phyloP scores from a whole-genome alignment of 1,139 yeast genomes.

The Meyerozyma sp. region DNA sequence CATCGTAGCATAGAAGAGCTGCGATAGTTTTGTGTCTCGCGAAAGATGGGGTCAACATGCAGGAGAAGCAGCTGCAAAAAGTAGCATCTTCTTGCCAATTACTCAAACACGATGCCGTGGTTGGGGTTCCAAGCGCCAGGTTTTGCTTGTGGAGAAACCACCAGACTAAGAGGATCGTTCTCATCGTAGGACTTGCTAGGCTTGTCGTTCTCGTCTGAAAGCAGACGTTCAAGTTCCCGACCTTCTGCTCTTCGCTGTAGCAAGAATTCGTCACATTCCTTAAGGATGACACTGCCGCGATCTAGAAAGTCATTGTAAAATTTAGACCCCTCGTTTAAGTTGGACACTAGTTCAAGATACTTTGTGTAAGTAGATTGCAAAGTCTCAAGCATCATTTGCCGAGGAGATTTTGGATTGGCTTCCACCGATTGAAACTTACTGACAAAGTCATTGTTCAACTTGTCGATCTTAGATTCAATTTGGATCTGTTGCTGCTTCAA shows the following conservation, averaged over 20 bases:
- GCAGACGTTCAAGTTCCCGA: constrained; percentile 35
- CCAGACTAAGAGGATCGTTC: constrained; percentile 3
- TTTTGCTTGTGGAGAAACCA: constrained; percentile 6
- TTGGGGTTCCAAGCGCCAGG: constrained; percentile 29
- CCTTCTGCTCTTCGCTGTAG: constrained; percentile 50
- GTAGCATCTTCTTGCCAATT: not conserved
- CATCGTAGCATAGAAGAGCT: constrained; percentile 3
- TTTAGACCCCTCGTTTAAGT: constrained; percentile 62
- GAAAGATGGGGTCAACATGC: not conserved
- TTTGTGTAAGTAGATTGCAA: constrained; percentile 51
- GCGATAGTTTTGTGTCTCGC: not conserved
- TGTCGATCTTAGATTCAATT: constrained; percentile 40
- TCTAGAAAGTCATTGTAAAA: constrained; percentile 63
- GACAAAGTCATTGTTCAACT: constrained; percentile 33
- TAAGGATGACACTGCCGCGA: constrained; percentile 43
- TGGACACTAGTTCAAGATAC: constrained; percentile 51
- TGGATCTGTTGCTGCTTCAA: constrained; percentile 37
- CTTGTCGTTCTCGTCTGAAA: constrained; percentile 1
- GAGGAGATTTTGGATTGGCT: constrained; percentile 22
- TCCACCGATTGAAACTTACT: constrained; percentile 11
- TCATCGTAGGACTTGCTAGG: constrained; percentile 2
- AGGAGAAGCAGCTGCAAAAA: not conserved
- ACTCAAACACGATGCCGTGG: constrained; percentile 25
- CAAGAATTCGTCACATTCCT: constrained; percentile 53
- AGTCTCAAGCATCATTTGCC: constrained; percentile 48